Conservation (phyloP, 495 filamentous ascomycete genomes). For the Penicillium salamii region DNA sequence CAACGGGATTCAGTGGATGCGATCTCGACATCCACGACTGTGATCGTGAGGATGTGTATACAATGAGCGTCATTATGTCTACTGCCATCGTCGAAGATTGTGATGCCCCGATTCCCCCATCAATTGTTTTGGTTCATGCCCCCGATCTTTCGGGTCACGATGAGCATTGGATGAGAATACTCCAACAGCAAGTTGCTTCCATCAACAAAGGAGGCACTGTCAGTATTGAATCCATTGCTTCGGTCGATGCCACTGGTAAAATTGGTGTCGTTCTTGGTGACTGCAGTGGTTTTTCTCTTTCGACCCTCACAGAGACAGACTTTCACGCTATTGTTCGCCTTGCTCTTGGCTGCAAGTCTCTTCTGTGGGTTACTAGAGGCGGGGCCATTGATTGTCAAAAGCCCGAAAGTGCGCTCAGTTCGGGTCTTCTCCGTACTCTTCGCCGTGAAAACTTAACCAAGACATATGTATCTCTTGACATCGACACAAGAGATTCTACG, state of each 20-base stretch:
- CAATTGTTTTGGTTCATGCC: background rate
- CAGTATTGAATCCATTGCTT: background rate
- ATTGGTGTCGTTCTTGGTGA: background rate
- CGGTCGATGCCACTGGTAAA: background rate
- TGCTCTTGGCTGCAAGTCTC: background rate
- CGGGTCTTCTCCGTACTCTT: background rate
- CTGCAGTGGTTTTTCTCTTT: background rate
- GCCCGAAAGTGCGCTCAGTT: background rate
- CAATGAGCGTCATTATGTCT: background rate
- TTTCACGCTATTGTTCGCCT: background rate
- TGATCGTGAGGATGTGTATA: background rate
- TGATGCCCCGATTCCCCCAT: background rate
- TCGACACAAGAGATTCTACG: background rate
- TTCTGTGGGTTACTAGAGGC: background rate
- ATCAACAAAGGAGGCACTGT: background rate
- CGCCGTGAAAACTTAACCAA: background rate
- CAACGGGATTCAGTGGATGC: conserved; percentile 11
- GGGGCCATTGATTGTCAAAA: background rate
- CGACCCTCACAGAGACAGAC: background rate
- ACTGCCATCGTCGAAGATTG: background rate
- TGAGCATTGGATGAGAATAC: background rate
- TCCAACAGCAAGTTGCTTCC: background rate
- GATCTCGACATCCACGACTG: conserved; percentile 13
- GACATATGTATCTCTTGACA: background rate
- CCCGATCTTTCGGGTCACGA: background rate